Evolutionary conservation across 1,139 yeast species (phyloP).

Genomic region (Meyerozyma guilliermondii): DNA sequence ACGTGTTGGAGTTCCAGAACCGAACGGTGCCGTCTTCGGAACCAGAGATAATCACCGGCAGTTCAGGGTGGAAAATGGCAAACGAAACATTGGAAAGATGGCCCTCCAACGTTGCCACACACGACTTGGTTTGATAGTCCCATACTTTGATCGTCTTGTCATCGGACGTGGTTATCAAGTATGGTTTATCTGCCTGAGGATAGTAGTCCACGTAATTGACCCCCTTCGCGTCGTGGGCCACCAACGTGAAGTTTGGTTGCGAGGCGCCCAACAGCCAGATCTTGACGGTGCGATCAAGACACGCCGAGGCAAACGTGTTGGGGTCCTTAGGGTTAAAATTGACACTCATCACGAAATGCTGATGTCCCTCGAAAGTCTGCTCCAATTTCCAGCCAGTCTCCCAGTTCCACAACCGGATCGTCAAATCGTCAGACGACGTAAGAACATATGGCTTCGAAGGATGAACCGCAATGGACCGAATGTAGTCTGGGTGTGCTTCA

Average conservation of each 20-base stretch:
- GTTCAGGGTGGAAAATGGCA: slow-evolving; percentile 94
- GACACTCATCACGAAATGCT: slow-evolving; percentile 90
- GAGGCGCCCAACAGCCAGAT: slow-evolving; percentile 92
- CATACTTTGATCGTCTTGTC: slow-evolving; percentile 87
- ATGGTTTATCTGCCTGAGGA: slow-evolving; percentile 96
- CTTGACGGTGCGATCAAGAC: slow-evolving; percentile 92
- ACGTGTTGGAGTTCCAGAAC: slow-evolving; percentile 76
- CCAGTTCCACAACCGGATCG: slow-evolving; percentile 96
- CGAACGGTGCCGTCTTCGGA: slow-evolving; percentile 79
- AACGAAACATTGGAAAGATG: slow-evolving; percentile 92
- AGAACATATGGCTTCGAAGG: slow-evolving; percentile 86
- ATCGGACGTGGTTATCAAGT: slow-evolving; percentile 87
- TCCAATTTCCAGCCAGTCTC: slow-evolving; percentile 86
- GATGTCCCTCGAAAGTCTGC: slow-evolving; percentile 92
- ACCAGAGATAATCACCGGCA: slow-evolving; percentile 82
- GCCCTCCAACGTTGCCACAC: slow-evolving; percentile 92
- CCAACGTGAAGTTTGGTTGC: slow-evolving; percentile 86
- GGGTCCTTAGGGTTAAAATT: slow-evolving; percentile 97
- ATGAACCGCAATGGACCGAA: slow-evolving; percentile 89
- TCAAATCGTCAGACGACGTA: slow-evolving; percentile 88
- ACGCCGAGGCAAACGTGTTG: slow-evolving; percentile 94
- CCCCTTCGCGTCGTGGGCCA: slow-evolving; percentile 89
- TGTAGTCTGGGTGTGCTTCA: slow-evolving; percentile 97
- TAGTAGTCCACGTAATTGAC: slow-evolving; percentile 95
- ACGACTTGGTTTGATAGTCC: slow-evolving; percentile 97